Base-by-base conservation (phyloP, 345 rosid genomes). In the Moricandia moricandioides region DNA sequence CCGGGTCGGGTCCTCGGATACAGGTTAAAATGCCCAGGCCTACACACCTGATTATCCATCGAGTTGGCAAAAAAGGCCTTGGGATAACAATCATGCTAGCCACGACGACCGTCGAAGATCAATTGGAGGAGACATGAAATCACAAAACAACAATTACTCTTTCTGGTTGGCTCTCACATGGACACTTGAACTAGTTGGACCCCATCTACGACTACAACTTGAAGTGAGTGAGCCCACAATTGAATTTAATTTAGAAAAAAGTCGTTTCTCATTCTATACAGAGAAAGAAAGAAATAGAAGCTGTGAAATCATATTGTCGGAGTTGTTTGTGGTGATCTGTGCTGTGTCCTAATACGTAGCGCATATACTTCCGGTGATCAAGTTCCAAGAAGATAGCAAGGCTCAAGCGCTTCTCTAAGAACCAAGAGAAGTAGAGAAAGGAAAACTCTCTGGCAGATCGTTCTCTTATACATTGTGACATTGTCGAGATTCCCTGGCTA, bases 311-410 rank as follows among this genome's bases (percentile, higher is more conserved):
- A 45, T 45, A 45, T 45, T n/a, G 91, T 86, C 37, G 83, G 92
- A 6, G 86, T 90, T 66, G 91, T 83, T 89, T 16, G 88, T 95
- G 88, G 85, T 67, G 26, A 49, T 90, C 21, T 95, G 98, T 83
- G 64, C 81, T 58, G 85, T 87, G 73, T 81, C 85, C 30, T 87
- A 86, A 86, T 92, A 95, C 16, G 68, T 90, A 24, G 97, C 85
- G 3, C 91, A 86, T 69, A 79, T 69, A 72, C 94, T 90, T 70
- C 97, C 98, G 5, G 86, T 95, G 11, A 85, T 92, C 16, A 90
- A 86, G 84, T 89, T 81, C 81, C 83, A 89, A 27, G 85, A 85
- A 57, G 89, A 88, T 29, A 63, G 85, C 74, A 95, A 90, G 80
- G 73, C 62, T 7, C 84, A 85, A 80, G 90, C 90, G 14, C 59